Evolutionary conservation across 2,329 filamentous ascomycete genomes (phyloP).

Genomic region (Plectosphaerella sp.): DNA sequence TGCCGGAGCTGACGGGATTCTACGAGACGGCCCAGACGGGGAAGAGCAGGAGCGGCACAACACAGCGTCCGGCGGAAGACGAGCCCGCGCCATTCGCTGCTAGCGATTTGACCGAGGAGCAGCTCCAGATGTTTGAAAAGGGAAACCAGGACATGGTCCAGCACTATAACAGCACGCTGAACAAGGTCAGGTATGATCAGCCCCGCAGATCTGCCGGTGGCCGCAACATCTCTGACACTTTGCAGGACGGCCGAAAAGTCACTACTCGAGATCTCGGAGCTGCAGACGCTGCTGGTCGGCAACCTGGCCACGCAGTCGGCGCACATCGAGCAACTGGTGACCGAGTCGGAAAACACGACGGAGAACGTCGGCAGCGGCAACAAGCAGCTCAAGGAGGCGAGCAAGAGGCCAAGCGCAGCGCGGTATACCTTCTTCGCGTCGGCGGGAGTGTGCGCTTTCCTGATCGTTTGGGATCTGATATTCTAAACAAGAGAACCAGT

Average conservation of each 20-base stretch:
- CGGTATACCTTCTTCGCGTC: constrained; percentile 79
- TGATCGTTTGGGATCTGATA: constrained; percentile 75
- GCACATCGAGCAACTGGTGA: constrained; percentile 82
- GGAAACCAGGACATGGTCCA: constrained; percentile 91
- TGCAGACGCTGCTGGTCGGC: constrained; percentile 83
- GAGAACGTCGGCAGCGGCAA: constrained; percentile 89
- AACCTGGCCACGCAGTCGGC: constrained; percentile 84
- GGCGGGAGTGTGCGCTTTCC: constrained; percentile 66
- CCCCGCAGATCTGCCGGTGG: not conserved
- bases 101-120: constrained; percentile 67
- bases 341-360: constrained; percentile 74
- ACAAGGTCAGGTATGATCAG: constrained; percentile 78
- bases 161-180: constrained; percentile 89
- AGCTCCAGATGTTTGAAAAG: constrained; percentile 88
- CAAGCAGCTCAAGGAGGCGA: constrained; percentile 82
- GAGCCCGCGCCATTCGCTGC: constrained; percentile 13
- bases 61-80: constrained; percentile 15
- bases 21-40: constrained; percentile 12
- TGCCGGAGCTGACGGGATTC: constrained; percentile 13
- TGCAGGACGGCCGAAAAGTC: constrained; percentile 81
- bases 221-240: not conserved
- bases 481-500: constrained; percentile 27
- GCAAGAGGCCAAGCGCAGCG: constrained; percentile 65
- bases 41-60: constrained; percentile 10
- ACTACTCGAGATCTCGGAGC: constrained; percentile 83